Evolutionary conservation across 78 protist genomes (phyloP), one percentile per base, ranked within the genome.

Genomic region (Protostelium mycophagum): DNA sequence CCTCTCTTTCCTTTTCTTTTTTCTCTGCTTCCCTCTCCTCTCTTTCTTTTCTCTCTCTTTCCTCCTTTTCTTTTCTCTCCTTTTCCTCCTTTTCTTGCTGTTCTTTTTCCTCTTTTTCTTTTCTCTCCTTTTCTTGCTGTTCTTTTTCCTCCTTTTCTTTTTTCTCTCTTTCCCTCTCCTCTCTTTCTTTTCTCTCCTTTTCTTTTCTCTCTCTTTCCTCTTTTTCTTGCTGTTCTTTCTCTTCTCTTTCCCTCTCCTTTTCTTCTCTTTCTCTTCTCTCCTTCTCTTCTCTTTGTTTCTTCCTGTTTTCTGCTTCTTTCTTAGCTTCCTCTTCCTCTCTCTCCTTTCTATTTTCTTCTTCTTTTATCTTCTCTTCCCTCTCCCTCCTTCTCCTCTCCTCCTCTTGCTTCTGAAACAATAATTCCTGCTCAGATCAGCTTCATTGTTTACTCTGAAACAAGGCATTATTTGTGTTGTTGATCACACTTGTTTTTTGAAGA

Each of bases 161-260:
- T 34, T 1, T 88, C 73, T 90, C 88, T 25, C 36, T 37, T 0
- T 34, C 10, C 86, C 16, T 51, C 37, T n/a, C 37, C 87, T 31
- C 31, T 16, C 83, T 5, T 34, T 10, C 31, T 87, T 51, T 5
- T 16, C 35, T 36, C 89, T 39, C 35, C 83, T 87, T 16, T 87
- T 87, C 84, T 16, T 87, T 39, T 16, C 83, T 39, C 16, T 63
- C 16, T 16, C 16, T 16, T 16, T 85, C 63, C 86, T 85, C 86
- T 35, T 16, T 85, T 16, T 36, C 16, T 16, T 85, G 34, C 16
- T 37, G n/a, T 85, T 37, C 37, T 16, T 85, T 16, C 86, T 16
- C 16, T 73, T 85, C 35, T 86, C 5, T 84, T 63, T 37, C 90
- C 93, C 0, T 93, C 93, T 23, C 93, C 91, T 38, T n/a, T 36